phyloP scores from a whole-genome alignment of 176 grass and related monocot genomes.

The Cymbopogon citratus region DNA sequence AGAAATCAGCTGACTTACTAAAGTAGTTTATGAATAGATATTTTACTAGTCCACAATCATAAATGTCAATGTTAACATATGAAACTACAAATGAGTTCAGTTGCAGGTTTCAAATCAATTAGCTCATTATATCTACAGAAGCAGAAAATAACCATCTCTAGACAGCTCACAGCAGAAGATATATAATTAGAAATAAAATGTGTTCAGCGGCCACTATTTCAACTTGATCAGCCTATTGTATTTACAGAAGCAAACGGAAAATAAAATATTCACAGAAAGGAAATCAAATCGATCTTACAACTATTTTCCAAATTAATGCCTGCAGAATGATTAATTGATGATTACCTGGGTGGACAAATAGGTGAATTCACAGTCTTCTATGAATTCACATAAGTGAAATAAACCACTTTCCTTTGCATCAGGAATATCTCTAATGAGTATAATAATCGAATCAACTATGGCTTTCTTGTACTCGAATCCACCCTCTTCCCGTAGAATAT shows the following conservation, averaged over 20 bases:
- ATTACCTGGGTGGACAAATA: conserved; percentile 96
- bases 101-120: neutral
- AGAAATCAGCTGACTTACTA: neutral
- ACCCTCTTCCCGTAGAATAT: conserved; percentile 95
- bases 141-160: neutral
- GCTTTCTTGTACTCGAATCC: conserved; percentile 99
- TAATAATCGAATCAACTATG: conserved; percentile 96
- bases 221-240: neutral
- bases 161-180: neutral
- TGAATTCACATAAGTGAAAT: conserved; percentile 99
- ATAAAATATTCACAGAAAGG: neutral
- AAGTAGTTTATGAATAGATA: neutral
- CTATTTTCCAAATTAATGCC: conserved; percentile 6
- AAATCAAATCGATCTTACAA: neutral
- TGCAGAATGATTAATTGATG: neutral
- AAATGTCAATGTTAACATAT: neutral
- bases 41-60: neutral
- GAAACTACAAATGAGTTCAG: neutral
- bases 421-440: conserved; percentile 97
- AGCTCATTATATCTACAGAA: neutral
- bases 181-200: conserved; percentile 9
- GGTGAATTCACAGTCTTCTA: conserved; percentile 98
- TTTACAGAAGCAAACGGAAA: neutral
- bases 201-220: neutral
- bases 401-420: conserved; percentile 97